Evolutionary conservation across 164 flowering plant species (phyloP).

Genomic region (grape (Vitis vinifera)): ASM3070453v1 NC_081807.1:3746001-3746500

Average conservation of each 20-base stretch:
- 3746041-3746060: too few relatives aligned
- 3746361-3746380: constrained; percentile 56
- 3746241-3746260: constrained; percentile 27
- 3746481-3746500: constrained; percentile 63
- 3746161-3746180: constrained; percentile 25
- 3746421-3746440: not conserved
- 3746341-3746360: constrained; percentile 33
- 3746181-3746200: constrained; percentile 31
- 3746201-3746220: constrained; percentile 43
- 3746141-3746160: not conserved
- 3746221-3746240: constrained; percentile 46
- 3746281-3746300: constrained; percentile 43
- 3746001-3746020: too few relatives aligned
- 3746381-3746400: constrained; percentile 67
- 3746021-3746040: too few relatives aligned
- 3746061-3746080: too few relatives aligned
- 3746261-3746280: constrained; percentile 32
- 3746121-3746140: too few relatives aligned
- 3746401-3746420: constrained; percentile 62
- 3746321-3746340: constrained; percentile 16
- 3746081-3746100: too few relatives aligned
- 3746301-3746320: constrained; percentile 32
- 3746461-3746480: too few relatives aligned
- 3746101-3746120: too few relatives aligned
- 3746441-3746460: not conserved